Conservation (phyloP, 108 stramenopile species). For the Nannochloropsis salina region DNA sequence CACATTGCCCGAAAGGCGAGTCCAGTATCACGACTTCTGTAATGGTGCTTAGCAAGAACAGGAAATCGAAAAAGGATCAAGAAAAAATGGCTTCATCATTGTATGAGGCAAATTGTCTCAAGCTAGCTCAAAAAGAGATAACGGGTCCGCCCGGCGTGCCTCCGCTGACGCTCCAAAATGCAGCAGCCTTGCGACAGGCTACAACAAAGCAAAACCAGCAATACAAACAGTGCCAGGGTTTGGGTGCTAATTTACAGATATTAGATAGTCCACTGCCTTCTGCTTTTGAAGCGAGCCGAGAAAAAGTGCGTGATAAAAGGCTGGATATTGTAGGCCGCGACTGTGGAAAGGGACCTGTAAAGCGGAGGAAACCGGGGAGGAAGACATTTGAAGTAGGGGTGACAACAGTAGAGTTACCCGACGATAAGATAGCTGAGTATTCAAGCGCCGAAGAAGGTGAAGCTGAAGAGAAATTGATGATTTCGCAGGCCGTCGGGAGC, state of each 20-base stretch:
- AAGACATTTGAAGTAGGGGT: background rate
- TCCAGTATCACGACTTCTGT: too few relatives aligned
- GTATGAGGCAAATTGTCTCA: background rate
- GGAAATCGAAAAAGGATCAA: background rate
- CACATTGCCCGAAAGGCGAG: too few relatives aligned
- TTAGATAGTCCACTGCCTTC: too few relatives aligned
- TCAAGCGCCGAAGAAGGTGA: background rate
- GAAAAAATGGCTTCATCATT: background rate
- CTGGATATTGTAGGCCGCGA: too few relatives aligned
- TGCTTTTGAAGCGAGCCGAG: too few relatives aligned
- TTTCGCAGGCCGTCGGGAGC: too few relatives aligned
- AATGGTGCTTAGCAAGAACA: background rate
- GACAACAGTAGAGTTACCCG: background rate
- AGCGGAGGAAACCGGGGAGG: background rate
- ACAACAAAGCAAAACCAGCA: background rate
- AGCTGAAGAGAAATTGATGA: background rate
- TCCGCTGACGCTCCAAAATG: background rate
- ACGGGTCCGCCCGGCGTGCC: background rate
- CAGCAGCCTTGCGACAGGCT: background rate
- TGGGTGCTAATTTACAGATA: too few relatives aligned
- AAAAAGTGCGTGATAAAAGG: too few relatives aligned
- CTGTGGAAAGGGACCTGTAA: background rate
- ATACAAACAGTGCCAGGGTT: background rate
- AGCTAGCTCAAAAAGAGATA: too few relatives aligned
- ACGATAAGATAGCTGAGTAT: background rate